Percentiles rank a stretch among this genome's conserved stretches.
Evolutionary conservation across 192 early-diverging fungal genomes (phyloP).

Genomic region (Coemansia sp.): DNA sequence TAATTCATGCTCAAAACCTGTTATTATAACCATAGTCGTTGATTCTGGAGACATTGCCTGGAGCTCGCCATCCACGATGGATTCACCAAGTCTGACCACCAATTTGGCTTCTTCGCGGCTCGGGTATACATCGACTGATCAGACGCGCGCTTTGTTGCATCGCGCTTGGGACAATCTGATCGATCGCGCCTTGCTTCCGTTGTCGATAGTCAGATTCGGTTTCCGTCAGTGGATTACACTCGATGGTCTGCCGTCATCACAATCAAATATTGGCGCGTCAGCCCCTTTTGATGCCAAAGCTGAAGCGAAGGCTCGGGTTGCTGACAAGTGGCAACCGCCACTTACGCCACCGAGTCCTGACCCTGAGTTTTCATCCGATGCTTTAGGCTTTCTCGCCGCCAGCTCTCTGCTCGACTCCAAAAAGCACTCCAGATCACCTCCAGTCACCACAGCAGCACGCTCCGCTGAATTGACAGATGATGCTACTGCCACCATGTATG

Average conservation of each 20-base stretch:
- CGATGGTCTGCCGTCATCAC: conserved; percentile 1
- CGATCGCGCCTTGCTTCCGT: conserved; percentile 38
- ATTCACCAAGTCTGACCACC: neutral
- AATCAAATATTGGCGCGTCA: neutral
- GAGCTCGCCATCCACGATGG: conserved; percentile 6
- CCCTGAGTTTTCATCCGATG: conserved; percentile 16
- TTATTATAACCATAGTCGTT: conserved; percentile 16
- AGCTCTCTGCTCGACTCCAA: conserved; percentile 13
- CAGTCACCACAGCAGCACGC: neutral
- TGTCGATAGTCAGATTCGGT: conserved; percentile 53
- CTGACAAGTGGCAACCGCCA: conserved; percentile 17
- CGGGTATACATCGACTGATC: neutral
- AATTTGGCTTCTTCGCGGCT: neutral
- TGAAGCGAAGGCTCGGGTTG: neutral
- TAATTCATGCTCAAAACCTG: neutral
- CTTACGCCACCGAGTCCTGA: conserved; percentile 27
- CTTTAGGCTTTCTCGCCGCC: conserved; percentile 16
- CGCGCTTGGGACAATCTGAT: conserved; percentile 46
- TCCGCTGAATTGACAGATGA: neutral
- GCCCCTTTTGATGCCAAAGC: neutral
- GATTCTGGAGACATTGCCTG: conserved; percentile 38
- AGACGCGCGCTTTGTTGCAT: conserved; percentile 22
- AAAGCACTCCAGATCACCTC: neutral
- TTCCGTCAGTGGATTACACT: conserved; percentile 50
- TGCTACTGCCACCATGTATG: neutral